phyloP scores from a whole-genome alignment of 164 flowering plant species.

The Magnolia changhungtana region DNA sequence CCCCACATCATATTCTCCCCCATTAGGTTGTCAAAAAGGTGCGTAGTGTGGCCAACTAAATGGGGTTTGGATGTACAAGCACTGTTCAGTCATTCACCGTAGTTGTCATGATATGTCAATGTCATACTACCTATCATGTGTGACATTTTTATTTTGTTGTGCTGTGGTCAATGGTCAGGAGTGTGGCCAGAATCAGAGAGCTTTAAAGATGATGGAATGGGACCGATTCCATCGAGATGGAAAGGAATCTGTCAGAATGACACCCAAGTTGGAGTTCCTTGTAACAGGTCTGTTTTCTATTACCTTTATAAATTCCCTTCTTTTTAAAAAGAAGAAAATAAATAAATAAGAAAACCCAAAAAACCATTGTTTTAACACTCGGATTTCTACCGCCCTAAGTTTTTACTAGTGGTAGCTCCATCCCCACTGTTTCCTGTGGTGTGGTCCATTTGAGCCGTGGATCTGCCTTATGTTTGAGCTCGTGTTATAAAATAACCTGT shows the following conservation, averaged over 20 bases:
- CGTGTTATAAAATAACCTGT: too few species aligned
- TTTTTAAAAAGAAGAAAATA: neutral
- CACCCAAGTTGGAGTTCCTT: conserved; percentile 28
- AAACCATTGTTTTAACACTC: too few species aligned
- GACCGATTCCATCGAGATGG: conserved; percentile 67
- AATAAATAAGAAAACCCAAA: too few species aligned
- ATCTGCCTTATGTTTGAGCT: too few species aligned
- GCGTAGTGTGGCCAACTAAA: neutral
- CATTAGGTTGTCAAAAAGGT: neutral
- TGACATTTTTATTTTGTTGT: conserved; percentile 11
- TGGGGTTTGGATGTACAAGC: neutral
- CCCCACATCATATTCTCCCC: too few species aligned
- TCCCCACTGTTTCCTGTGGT: too few species aligned
- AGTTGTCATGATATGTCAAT: too few species aligned
- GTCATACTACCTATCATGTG: neutral
- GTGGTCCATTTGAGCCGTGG: too few species aligned
- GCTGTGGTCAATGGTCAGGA: conserved; percentile 27
- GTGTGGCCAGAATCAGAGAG: conserved; percentile 81
- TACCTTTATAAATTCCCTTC: too few species aligned
- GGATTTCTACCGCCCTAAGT: too few species aligned
- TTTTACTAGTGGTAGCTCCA: too few species aligned
- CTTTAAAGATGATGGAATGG: conserved; percentile 56
- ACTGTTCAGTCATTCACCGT: neutral
- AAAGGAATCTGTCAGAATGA: conserved; percentile 52
- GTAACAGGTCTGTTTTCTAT: conserved; percentile 42